Evolutionary conservation across 805 yeast species (phyloP), one percentile per base, ranked within the genome.

Genomic region (Saturnispora mendoncae): DNA sequence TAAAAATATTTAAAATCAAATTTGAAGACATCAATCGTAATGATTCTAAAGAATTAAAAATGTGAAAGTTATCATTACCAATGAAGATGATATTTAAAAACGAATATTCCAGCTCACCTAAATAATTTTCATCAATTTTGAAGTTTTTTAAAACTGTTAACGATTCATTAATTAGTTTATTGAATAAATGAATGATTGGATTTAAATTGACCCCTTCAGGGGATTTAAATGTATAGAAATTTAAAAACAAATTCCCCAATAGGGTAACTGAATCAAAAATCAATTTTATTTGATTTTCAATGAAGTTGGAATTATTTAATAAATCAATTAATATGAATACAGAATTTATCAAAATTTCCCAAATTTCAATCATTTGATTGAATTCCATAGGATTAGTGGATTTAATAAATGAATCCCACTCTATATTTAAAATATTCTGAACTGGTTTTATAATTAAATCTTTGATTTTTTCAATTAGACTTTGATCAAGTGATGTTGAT

Each of bases 51-150:
- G 23, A 15, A 4, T 33, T n/a, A 8, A 32, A 32, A 8, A 45
- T 18, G 5, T 39, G 40, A 4, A 15, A 35, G 4, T 30, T 20
- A 4, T 35, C 50, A 2, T 46, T 42, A n/a, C 64, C 68, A 19
- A 54, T 49, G 47, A 74, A 76, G 1, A 78, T 53, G 1, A 68
- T 49, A 25, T 55, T 56, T 6, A 66, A 49, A 6, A 71, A 57
- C 19, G 76, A 54, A 49, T 75, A 81, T 45, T 80, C 84, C 23
- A 84, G 50, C 46, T 71, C 32, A 15, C 36, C 37, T 8, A 39
- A 15, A 18, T 12, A 26, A 15, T 26, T 33, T 25, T 39, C 42
- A 18, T 32, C 36, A 7, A 39, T 23, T n/a, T 24, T 3, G 12
- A 26, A 18, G 13, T 39, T 29, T 6, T 4, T 7, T 6, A 39